Conservation (phyloP, 495 filamentous ascomycete genomes). For the Aspergillus asperescens region DNA sequence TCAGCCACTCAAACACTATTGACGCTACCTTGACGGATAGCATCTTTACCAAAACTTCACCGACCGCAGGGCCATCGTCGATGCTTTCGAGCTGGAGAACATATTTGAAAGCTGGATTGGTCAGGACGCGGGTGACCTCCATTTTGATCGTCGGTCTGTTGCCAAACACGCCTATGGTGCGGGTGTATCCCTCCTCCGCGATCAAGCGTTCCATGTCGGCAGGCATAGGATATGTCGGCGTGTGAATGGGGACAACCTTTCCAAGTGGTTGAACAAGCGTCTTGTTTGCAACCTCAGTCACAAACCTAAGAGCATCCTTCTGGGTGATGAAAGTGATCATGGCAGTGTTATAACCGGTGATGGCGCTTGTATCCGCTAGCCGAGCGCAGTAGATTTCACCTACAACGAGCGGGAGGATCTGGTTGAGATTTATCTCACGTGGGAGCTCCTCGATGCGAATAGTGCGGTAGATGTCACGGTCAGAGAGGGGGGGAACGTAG, state of each 20-base stretch:
- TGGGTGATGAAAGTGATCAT: conserved; percentile 29
- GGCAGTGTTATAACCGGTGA: conserved; percentile 29
- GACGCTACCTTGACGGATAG: conserved; percentile 28
- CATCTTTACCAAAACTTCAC: conserved; percentile 23
- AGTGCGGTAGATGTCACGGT: conserved; percentile 26
- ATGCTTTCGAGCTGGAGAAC: conserved; percentile 20
- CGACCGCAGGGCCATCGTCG: conserved; percentile 11
- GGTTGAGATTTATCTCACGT: conserved; percentile 11
- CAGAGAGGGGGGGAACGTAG: conserved; percentile 20
- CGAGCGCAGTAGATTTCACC: conserved; percentile 29
- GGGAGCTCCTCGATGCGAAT: conserved; percentile 30
- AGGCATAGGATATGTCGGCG: conserved; percentile 31
- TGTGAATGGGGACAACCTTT: conserved; percentile 25
- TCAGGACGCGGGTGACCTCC: conserved; percentile 14
- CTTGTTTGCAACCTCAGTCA: not conserved
- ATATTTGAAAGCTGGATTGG: not conserved
- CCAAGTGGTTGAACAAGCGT: conserved; percentile 5
- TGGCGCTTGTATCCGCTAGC: conserved; percentile 23
- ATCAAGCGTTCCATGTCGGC: conserved; percentile 20
- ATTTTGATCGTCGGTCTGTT: not conserved
- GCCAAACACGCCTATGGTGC: conserved; percentile 21
- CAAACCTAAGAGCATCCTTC: conserved; percentile 20
- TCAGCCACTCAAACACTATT: conserved; percentile 15
- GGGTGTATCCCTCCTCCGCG: conserved; percentile 23
- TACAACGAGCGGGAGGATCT: conserved; percentile 22